phyloP scores from a whole-genome alignment of 176 grass and related monocot genomes.

The Bolboschoenus planiculmis region DNA sequence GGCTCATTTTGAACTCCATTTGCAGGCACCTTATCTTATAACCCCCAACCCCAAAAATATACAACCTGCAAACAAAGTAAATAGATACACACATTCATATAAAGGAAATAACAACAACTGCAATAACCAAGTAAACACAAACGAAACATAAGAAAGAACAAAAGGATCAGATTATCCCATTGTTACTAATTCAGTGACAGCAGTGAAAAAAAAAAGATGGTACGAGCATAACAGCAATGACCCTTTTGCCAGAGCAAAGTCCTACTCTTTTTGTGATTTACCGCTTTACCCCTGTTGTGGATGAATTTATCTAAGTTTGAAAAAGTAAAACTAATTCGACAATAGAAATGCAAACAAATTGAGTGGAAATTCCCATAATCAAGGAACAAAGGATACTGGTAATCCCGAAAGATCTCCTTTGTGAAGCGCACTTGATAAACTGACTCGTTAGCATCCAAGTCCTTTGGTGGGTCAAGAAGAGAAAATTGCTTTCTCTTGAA shows the following conservation, averaged over 20 bases:
- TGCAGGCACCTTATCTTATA: not conserved
- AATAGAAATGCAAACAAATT: constrained; percentile 8
- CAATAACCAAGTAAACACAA: not conserved
- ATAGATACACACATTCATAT: not conserved
- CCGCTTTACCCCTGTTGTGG: not conserved
- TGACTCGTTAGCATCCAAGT: constrained; percentile 56
- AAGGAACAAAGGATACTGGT: constrained; percentile 71
- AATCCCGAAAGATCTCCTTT: constrained; percentile 78
- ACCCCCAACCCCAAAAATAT: not conserved
- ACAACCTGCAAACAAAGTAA: not conserved
- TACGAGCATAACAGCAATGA: not conserved
- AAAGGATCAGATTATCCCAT: not conserved
- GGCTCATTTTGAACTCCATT: not conserved
- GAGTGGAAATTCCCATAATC: constrained; percentile 4
- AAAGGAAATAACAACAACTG: not conserved
- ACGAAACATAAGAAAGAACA: not conserved
- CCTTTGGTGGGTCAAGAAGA: constrained; percentile 47
- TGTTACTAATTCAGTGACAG: not conserved
- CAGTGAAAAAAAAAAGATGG: not conserved
- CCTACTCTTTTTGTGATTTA: not conserved
- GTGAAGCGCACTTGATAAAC: constrained; percentile 78
- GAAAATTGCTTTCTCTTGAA: constrained; percentile 55
- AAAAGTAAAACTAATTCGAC: not conserved
- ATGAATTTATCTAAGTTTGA: constrained; percentile 6
- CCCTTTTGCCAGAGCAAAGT: not conserved